phyloP scores from a whole-genome alignment of 83 land plant genomes.

The Isoetes engelmannii region DNA sequence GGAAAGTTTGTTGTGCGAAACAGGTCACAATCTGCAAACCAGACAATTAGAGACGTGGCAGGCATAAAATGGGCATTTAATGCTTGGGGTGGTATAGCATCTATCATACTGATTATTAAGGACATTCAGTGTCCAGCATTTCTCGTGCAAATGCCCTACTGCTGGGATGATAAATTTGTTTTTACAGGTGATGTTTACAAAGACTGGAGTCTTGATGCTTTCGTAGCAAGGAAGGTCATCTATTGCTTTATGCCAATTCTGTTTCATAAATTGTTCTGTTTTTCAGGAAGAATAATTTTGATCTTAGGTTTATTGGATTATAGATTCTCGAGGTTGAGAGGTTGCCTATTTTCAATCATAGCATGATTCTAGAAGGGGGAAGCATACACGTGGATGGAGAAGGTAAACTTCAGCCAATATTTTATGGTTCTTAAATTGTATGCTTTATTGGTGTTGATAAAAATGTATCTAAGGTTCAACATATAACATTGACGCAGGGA shows the following conservation, averaged over 20 bases:
- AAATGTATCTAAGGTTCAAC: too few relatives aligned
- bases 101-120: too few relatives aligned
- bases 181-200: conserved; percentile 21
- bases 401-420: conserved; percentile 37
- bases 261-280: background rate
- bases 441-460: background rate
- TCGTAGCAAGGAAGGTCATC: conserved; percentile 76
- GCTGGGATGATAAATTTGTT: conserved; percentile 5
- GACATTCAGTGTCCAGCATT: too few relatives aligned
- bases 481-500: conserved; percentile 39
- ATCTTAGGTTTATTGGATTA: background rate
- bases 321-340: conserved; percentile 76
- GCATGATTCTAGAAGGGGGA: conserved; percentile 87
- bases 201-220: conserved; percentile 71
- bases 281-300: background rate
- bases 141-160: too few relatives aligned
- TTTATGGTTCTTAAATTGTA: background rate
- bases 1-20: conserved; percentile 59
- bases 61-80: conserved; percentile 92
- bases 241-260: background rate
- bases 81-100: conserved; percentile 78
- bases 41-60: conserved; percentile 33
- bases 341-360: conserved; percentile 59
- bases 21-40: conserved; percentile 1
- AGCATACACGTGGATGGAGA: conserved; percentile 96